Evolutionary conservation across 495 filamentous ascomycete genomes (phyloP).

Genomic region (Friedmanniomyces simplex): DNA sequence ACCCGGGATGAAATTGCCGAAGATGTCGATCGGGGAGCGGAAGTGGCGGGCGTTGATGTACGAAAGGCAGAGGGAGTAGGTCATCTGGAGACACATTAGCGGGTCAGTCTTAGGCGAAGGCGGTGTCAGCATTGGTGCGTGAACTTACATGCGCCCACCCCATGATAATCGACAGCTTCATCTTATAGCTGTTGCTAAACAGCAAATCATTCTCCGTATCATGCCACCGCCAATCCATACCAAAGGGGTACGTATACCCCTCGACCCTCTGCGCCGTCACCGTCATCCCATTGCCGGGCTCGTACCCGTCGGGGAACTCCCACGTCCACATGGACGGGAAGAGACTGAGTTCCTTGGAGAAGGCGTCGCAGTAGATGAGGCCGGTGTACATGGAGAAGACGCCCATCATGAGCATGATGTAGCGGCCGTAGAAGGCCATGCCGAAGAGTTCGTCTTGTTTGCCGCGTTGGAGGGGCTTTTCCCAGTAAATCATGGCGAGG

Average conservation of each 20-base stretch:
- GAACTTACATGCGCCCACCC: constrained; percentile 75
- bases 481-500: constrained; percentile 86
- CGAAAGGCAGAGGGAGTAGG: constrained; percentile 87
- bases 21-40: constrained; percentile 86
- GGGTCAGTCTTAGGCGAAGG: background rate
- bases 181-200: constrained; percentile 97
- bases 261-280: constrained; percentile 56
- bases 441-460: constrained; percentile 89
- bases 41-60: constrained; percentile 91
- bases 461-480: constrained; percentile 69
- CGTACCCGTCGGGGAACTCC: constrained; percentile 49
- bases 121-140: background rate
- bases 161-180: constrained; percentile 96
- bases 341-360: constrained; percentile 80
- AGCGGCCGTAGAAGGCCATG: constrained; percentile 98
- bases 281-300: constrained; percentile 37
- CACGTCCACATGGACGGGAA: constrained; percentile 87
- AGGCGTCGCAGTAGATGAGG: constrained; percentile 94
- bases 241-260: constrained; percentile 83
- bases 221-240: constrained; percentile 95
- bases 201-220: constrained; percentile 85
- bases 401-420: constrained; percentile 98
- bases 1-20: constrained; percentile 91
- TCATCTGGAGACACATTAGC: constrained; percentile 53
- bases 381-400: constrained; percentile 94